phyloP scores from a whole-genome alignment of 352 stramenopile species.

The Plasmopara halstedii region DNA sequence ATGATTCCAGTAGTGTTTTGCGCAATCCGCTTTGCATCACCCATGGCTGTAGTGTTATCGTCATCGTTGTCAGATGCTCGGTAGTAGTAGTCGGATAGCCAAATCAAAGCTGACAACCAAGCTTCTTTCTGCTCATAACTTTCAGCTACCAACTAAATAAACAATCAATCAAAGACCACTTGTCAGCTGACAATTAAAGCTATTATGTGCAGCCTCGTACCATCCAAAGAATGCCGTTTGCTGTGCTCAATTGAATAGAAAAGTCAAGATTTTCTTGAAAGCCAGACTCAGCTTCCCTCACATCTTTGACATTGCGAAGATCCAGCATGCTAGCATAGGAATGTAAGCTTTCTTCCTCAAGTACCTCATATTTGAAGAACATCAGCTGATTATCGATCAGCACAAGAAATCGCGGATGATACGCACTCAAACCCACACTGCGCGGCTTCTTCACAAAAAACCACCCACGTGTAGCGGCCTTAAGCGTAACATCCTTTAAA shows the following conservation, averaged over 20 bases:
- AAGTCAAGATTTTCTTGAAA: constrained; percentile 81
- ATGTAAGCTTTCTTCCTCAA: constrained; percentile 58
- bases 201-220: constrained; percentile 26
- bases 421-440: constrained; percentile 56
- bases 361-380: constrained; percentile 84
- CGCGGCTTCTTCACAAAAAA: constrained; percentile 79
- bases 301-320: constrained; percentile 69
- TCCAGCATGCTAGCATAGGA: constrained; percentile 63
- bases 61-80: constrained; percentile 21
- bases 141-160: constrained; percentile 58
- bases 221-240: constrained; percentile 71
- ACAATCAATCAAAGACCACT: constrained; percentile 6
- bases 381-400: constrained; percentile 68
- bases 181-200: neutral
- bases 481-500: constrained; percentile 66
- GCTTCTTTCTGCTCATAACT: constrained; percentile 77
- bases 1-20: constrained; percentile 41
- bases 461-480: constrained; percentile 64
- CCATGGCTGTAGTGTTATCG: constrained; percentile 16
- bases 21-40: constrained; percentile 32
- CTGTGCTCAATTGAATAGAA: constrained; percentile 75
- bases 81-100: constrained; percentile 83
- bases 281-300: constrained; percentile 70
- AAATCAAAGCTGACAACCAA: constrained; percentile 81
- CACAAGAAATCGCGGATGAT: constrained; percentile 80